A percentile compares a stretch with the other conserved stretches of the same genome.
Evolutionary conservation across 164 flowering plant species (phyloP).

Genomic region (Berberis vulgaris): DNA sequence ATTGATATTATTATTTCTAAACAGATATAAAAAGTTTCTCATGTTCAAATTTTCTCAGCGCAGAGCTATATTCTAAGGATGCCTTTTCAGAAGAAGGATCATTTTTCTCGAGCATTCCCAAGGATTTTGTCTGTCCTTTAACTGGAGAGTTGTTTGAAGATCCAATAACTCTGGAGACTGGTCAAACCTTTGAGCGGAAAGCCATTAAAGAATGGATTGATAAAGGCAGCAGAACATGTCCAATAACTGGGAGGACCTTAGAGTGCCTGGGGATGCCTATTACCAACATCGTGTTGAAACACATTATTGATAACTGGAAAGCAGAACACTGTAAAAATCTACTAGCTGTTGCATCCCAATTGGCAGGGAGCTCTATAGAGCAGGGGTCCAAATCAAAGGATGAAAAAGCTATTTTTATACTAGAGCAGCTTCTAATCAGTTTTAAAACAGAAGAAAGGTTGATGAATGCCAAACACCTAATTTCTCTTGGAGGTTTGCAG

Average conservation of each 20-base stretch:
- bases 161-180: slow-evolving; percentile 74
- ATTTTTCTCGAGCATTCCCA: slow-evolving; percentile 33
- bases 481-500: slow-evolving; percentile 55
- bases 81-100: slow-evolving; percentile 22
- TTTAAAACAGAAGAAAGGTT: slow-evolving; percentile 31
- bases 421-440: slow-evolving; percentile 47
- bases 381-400: slow-evolving; percentile 20
- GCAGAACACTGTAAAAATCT: slow-evolving; percentile 30
- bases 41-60: slow-evolving; percentile 14
- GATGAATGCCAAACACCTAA: slow-evolving; percentile 33
- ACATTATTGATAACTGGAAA: slow-evolving; percentile 53
- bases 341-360: slow-evolving; percentile 27
- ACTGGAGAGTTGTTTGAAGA: slow-evolving; percentile 57
- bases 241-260: slow-evolving; percentile 43
- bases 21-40: background rate
- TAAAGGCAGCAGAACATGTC: slow-evolving; percentile 52
- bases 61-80: slow-evolving; percentile 25
- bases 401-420: slow-evolving; percentile 25
- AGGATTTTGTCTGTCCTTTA: slow-evolving; percentile 60
- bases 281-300: slow-evolving; percentile 50
- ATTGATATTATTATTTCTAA: background rate
- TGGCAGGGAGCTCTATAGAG: slow-evolving; percentile 14
- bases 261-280: slow-evolving; percentile 32
- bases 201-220: slow-evolving; percentile 56
- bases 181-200: slow-evolving; percentile 57